These are phyloP conservation scores for Sporisorium sorghi DNA, from an alignment of 1,284 basidiomycete species.

Conservation along the genomic window DNA sequence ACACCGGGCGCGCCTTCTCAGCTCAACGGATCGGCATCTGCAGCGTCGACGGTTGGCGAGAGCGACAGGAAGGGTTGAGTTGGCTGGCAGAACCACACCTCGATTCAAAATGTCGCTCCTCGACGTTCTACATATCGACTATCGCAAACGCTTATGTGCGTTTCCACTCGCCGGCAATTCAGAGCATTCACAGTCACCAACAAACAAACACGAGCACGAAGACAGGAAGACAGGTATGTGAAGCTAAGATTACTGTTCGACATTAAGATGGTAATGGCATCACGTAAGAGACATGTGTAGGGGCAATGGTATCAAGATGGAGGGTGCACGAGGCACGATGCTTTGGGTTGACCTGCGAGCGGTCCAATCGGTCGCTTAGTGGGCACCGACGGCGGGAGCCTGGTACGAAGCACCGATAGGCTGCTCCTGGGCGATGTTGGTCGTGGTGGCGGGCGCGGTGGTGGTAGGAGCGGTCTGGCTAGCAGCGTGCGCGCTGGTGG, in stretches of 20 bases:
- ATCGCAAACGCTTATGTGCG: background rate
- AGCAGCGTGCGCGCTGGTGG: constrained; percentile 9
- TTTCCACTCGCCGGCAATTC: background rate
- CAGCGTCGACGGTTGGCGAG: background rate
- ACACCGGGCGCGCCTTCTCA: background rate
- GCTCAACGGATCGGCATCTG: background rate
- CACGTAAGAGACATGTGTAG: background rate
- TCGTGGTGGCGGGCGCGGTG: background rate
- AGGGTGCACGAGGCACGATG: background rate
- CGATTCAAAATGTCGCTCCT: no score
- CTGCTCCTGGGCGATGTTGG: constrained; percentile 3
- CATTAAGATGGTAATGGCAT: constrained; percentile 1
- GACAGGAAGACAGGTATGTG: background rate
- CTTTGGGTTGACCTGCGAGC: background rate
- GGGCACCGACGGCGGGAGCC: constrained; percentile 19
- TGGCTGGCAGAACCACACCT: no score
- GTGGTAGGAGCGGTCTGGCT: constrained; percentile 15
- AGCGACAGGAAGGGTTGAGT: background rate
- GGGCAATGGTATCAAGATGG: constrained; percentile 10
- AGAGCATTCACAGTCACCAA: no score
- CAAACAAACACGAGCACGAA: no score
- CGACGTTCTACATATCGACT: no score
- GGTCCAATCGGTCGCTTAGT: constrained; percentile 19
- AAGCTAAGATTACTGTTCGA: background rate
- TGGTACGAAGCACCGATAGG: constrained; percentile 11